Conservation (phyloP, 331 rosid genomes). For the Arachis monticola region DNA sequence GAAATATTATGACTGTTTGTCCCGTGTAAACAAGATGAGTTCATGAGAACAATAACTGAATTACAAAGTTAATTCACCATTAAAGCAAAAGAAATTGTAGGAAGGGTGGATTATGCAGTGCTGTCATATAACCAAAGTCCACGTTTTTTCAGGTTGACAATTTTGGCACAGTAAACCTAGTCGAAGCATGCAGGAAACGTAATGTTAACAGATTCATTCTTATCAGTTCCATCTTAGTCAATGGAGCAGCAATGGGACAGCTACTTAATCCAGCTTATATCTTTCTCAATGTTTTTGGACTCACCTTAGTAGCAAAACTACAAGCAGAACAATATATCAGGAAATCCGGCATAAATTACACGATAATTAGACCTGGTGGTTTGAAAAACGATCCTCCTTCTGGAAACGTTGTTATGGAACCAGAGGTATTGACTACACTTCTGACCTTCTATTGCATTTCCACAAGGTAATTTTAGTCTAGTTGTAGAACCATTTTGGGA, state of each 20-base stretch:
- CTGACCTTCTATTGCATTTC: slow-evolving; percentile 23
- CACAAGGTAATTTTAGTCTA: slow-evolving; percentile 4
- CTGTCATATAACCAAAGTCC: slow-evolving; percentile 35
- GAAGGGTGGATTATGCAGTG: slow-evolving; percentile 10
- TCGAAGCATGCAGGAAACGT: slow-evolving; percentile 83
- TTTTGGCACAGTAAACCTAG: slow-evolving; percentile 89
- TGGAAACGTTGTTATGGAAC: slow-evolving; percentile 83
- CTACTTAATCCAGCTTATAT: slow-evolving; percentile 89
- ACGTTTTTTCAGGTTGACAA: slow-evolving; percentile 76
- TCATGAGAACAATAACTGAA: background rate
- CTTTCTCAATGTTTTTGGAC: slow-evolving; percentile 87
- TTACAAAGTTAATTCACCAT: slow-evolving; percentile 4
- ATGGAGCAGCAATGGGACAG: slow-evolving; percentile 98
- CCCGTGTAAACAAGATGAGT: slow-evolving; percentile 2
- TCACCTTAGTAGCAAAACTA: slow-evolving; percentile 90
- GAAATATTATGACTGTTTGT: slow-evolving; percentile 1
- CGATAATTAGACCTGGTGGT: slow-evolving; percentile 96
- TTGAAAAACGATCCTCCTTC: slow-evolving; percentile 88
- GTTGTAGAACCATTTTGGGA: background rate
- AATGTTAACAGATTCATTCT: slow-evolving; percentile 86
- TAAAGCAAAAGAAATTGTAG: slow-evolving; percentile 5
- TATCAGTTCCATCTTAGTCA: slow-evolving; percentile 90
- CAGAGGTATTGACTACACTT: slow-evolving; percentile 67
- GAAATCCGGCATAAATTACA: slow-evolving; percentile 94
- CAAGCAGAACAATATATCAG: slow-evolving; percentile 82